These are phyloP conservation scores for Apiospora koreana DNA, from an alignment of 2,329 filamentous ascomycete genomes.

Conservation along the genomic window DNA sequence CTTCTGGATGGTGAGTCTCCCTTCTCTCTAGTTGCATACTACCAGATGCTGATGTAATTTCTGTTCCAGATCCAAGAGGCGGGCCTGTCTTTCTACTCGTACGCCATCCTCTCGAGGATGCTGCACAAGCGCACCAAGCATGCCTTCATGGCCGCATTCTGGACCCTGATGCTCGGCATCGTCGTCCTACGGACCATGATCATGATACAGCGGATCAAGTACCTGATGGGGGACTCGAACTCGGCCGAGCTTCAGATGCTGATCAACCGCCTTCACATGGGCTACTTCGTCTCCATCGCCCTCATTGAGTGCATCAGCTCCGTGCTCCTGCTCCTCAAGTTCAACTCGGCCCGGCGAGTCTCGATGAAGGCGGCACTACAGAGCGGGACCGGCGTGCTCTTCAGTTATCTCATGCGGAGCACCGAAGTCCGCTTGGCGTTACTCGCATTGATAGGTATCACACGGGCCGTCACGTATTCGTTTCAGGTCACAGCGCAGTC, in stretches of 20 bases:
- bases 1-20: slow-evolving; percentile 38
- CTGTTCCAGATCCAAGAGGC: slow-evolving; percentile 42
- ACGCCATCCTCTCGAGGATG: slow-evolving; percentile 53
- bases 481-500: slow-evolving; percentile 39
- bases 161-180: slow-evolving; percentile 56
- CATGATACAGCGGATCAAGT: slow-evolving; percentile 30
- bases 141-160: slow-evolving; percentile 55
- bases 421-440: slow-evolving; percentile 41
- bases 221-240: slow-evolving; percentile 26
- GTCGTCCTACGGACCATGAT: slow-evolving; percentile 47
- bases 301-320: slow-evolving; percentile 41
- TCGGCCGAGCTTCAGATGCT: slow-evolving; percentile 27
- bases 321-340: slow-evolving; percentile 40
- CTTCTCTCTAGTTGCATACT: not conserved
- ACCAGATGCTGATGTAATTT: not conserved
- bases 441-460: slow-evolving; percentile 39
- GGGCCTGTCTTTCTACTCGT: slow-evolving; percentile 49
- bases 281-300: slow-evolving; percentile 43
- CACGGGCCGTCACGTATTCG: slow-evolving; percentile 42
- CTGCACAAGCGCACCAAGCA: slow-evolving; percentile 42
- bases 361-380: slow-evolving; percentile 31
- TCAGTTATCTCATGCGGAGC: slow-evolving; percentile 41
- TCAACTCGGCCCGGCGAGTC: slow-evolving; percentile 33
- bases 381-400: slow-evolving; percentile 29
- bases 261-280: slow-evolving; percentile 42